Base-by-base conservation (phyloP, 2,329 filamentous ascomycete genomes). In the Didymella exigua region DNA sequence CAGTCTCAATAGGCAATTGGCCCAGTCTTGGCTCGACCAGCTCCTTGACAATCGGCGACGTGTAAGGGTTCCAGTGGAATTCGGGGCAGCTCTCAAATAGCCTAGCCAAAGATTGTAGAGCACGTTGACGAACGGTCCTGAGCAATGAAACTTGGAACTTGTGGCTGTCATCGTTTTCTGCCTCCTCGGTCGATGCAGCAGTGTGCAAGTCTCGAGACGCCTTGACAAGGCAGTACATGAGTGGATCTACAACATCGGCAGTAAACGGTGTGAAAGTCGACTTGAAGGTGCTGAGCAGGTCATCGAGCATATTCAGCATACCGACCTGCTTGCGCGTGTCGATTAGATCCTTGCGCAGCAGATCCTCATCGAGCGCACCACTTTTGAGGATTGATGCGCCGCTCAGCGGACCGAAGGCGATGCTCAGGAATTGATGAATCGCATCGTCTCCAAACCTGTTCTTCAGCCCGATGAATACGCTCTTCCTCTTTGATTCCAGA, bases 241-340 rank as follows among this genome's bases (percentile, higher is more conserved):
- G 82, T 0, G 91, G 85, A 64, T 93, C 87, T 58, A 93, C 80
- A 4, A 98, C 81, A 11, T 82, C 83, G 14, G 83, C 78, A 43
- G 88, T 83, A 64, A 90, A 93, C 0, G 86, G 83, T 2, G 81
- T 75, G 49, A 96, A 85, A 49, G 87, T 88, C 5, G 84, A 86
- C 48, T 93, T 91, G 30, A 98, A 83, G 48, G 95, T 91, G 53
- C 89, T 89, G 56, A 98, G 86, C 71, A 98, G 86, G 10, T 93
- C 87, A 56, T 92, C 88, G 44, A 95, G 82, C 91, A 98, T 95
- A 70, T 96, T 96, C 46, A 96, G 78, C 70, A 97, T 86, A 79
- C 96, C 95, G 54, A 95, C 84, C 74, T 97, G 93, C 74, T 93
- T 95, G 66, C 93, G 86, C 10, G 84, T 77, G 14, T 85, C 83